Conservation (phyloP, 495 filamentous ascomycete species). For the Podospora conica region DNA sequence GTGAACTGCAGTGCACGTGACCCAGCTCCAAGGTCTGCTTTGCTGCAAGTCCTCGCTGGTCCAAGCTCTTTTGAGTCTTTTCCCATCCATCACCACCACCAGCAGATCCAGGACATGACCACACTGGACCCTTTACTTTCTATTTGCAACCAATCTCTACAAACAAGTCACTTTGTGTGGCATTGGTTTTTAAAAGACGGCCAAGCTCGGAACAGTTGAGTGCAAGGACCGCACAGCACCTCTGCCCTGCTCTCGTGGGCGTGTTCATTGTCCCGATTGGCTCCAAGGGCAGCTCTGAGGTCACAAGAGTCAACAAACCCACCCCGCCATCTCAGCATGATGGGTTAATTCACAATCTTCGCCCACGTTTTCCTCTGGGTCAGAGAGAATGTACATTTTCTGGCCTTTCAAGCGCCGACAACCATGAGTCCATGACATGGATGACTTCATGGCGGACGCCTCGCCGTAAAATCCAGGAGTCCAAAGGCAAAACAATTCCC, state of each 20-base stretch:
- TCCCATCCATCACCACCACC: neutral
- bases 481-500: too few species aligned
- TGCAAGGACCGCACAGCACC: slow-evolving; percentile 5
- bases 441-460: too few species aligned
- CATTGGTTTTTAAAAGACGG: neutral
- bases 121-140: neutral
- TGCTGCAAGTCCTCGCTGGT: neutral
- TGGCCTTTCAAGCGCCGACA: neutral
- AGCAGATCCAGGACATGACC: too few species aligned
- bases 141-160: neutral
- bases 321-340: slow-evolving; percentile 5
- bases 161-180: neutral
- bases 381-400: neutral
- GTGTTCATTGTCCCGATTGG: slow-evolving; percentile 22
- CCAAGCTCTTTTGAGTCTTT: neutral
- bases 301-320: neutral
- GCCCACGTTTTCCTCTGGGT: neutral
- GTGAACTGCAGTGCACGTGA: neutral
- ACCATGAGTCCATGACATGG: too few species aligned
- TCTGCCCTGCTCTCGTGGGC: slow-evolving; percentile 16
- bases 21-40: neutral
- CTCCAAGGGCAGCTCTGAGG: neutral
- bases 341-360: neutral
- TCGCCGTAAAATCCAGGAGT: too few species aligned
- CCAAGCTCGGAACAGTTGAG: too few species aligned